Evolutionary conservation across 257 asterid species (phyloP).

Genomic region (Solanum gandarillasii): DNA sequence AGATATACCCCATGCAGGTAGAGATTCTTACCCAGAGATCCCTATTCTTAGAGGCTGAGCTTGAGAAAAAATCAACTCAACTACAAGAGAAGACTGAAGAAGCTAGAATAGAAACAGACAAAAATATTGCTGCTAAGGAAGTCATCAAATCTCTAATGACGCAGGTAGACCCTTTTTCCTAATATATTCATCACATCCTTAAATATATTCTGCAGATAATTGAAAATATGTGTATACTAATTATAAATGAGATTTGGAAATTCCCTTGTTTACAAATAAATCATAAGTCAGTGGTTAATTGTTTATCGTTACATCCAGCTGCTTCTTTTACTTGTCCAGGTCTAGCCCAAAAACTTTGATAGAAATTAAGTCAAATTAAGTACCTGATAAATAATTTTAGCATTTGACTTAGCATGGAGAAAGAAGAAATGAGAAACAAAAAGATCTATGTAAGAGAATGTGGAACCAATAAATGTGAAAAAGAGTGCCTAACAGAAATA

Average conservation of each 20-base stretch:
- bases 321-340: not conserved
- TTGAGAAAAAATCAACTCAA: slow-evolving; percentile 36
- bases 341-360: not conserved
- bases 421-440: not conserved
- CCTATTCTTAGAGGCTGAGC: slow-evolving; percentile 35
- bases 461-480: not conserved
- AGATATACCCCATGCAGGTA: slow-evolving; percentile 28
- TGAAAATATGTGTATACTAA: not conserved
- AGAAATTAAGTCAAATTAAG: not conserved
- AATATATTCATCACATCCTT: not conserved
- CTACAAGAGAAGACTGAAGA: slow-evolving; percentile 28
- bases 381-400: not conserved
- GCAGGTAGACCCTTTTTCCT: slow-evolving; percentile 25
- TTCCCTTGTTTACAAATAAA: not conserved
- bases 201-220: not conserved
- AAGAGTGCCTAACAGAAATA: not conserved
- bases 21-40: slow-evolving; percentile 43
- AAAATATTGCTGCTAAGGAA: slow-evolving; percentile 46
- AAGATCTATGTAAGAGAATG: not conserved
- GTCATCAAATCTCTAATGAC: slow-evolving; percentile 38
- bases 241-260: not conserved
- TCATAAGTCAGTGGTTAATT: not conserved
- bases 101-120: slow-evolving; percentile 30
- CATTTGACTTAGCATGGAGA: not conserved
- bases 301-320: not conserved